Evolutionary conservation across 805 yeast species (phyloP), one percentile per base, ranked within the genome.

Genomic region (Maudiozyma turicensis): DNA sequence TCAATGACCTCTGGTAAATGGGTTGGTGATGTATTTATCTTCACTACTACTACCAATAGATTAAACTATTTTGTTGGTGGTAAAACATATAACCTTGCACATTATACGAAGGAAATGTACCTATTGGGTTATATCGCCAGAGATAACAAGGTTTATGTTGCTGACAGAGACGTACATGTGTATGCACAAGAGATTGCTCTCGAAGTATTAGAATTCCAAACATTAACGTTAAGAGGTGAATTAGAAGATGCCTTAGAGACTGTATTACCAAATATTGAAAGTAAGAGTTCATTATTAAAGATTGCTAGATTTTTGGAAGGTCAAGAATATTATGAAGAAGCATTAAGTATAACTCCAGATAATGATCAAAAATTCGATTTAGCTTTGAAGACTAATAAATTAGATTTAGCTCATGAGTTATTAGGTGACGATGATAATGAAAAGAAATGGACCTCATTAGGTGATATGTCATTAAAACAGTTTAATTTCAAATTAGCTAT

Each of bases 11-110:
- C 95, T 31, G 97, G 97, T 61, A 84, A 82, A 66, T 93, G 97
- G 89, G 89, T 90, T 59, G 99, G 98, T 56, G 98, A 93, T 71
- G 97, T 93, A 43, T 90, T 91, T 66, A 80, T 93, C 48, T 93
- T 84, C 72, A 87, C 97, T 13, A 88, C 97, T 2, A 62, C 81
- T 15, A 75, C 95, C 28, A 87, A 89, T 70, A 81, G 98, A 67
- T 75, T 93, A 63, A 91, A 90, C 70, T 93, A 93, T 66, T 78
- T 89, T 53, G 98, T 93, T 52, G 99, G 99, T 59, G 95, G 95
- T 39, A 86, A 89, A 61, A 81, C 86, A 28, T 87, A 88, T 67
- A 93, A 89, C 64, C 78, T 93, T 67, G 89, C 91, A 35, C 98
- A 93, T 72, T 90, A 85, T 61, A 96, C 93, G 63, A 86, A 82